Evolutionary conservation across 768 basidiomycete species (phyloP).

Genomic region (Tephrocybe sp.): DNA sequence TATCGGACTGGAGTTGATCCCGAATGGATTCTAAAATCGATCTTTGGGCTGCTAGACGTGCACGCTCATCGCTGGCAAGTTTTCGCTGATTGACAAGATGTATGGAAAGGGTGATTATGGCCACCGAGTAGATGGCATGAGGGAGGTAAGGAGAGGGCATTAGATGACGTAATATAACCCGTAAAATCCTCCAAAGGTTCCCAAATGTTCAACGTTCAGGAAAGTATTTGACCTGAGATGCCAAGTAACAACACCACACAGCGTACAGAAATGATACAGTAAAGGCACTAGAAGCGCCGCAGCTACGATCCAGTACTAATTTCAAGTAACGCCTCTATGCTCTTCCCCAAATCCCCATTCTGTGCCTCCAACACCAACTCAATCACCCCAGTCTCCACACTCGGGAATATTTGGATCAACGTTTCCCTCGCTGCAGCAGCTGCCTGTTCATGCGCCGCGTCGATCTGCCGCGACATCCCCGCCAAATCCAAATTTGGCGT

Average conservation of each 20-base stretch:
- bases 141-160: constrained; percentile 46
- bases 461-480: constrained; percentile 74
- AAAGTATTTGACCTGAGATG: no score
- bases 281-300: not conserved
- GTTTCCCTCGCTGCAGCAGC: constrained; percentile 72
- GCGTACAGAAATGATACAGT: not conserved
- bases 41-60: constrained; percentile 52
- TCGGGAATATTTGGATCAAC: constrained; percentile 85
- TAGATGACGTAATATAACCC: constrained; percentile 18
- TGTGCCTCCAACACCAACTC: constrained; percentile 91
- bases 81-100: constrained; percentile 59
- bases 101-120: constrained; percentile 64
- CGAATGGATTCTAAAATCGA: constrained; percentile 62
- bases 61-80: constrained; percentile 48
- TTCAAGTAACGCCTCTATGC: constrained; percentile 83
- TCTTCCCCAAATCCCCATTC: constrained; percentile 82
- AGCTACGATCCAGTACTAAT: constrained; percentile 49
- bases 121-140: constrained; percentile 63
- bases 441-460: constrained; percentile 72
- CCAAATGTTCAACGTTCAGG: no score
- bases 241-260: not conserved
- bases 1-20: constrained; percentile 47
- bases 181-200: constrained; percentile 2
- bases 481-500: constrained; percentile 68
- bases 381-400: constrained; percentile 75